phyloP scores from a whole-genome alignment of 2,329 filamentous ascomycete genomes.

The Metarhizium humberi region DNA sequence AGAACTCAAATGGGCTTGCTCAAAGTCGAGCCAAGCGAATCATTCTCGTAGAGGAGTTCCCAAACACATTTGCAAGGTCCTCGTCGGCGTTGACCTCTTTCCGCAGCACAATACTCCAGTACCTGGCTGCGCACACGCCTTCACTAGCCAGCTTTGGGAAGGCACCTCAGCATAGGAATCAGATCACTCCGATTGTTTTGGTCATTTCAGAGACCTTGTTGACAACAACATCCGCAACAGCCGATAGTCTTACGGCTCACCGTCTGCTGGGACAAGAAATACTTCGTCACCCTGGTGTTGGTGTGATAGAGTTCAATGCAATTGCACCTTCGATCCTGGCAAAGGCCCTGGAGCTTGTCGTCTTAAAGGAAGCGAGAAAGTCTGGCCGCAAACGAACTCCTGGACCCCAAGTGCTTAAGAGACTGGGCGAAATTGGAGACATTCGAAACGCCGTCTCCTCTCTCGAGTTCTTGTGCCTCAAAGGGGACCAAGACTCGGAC shows the following conservation, averaged over 20 bases:
- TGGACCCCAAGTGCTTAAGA: conserved; percentile 68
- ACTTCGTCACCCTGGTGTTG: conserved; percentile 67
- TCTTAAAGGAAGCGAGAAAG: conserved; percentile 75
- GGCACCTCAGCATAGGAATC: conserved; percentile 28
- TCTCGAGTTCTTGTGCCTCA: conserved; percentile 83
- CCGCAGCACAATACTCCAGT: conserved; percentile 64
- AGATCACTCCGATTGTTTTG: conserved; percentile 68
- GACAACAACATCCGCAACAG: conserved; percentile 72
- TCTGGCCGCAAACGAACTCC: conserved; percentile 69
- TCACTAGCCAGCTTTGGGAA: conserved; percentile 38
- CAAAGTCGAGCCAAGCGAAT: conserved; percentile 34
- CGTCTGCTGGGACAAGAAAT: conserved; percentile 82
- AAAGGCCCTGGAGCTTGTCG: conserved; percentile 73
- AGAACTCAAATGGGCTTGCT: conserved; percentile 10
- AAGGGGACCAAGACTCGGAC: conserved; percentile 63
- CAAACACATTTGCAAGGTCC: conserved; percentile 60
- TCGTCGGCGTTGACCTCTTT: conserved; percentile 61
- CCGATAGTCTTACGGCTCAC: conserved; percentile 90
- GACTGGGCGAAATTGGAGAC: conserved; percentile 78
- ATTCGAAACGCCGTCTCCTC: conserved; percentile 87
- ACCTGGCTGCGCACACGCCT: conserved; percentile 59
- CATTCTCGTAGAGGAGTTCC: conserved; percentile 75
- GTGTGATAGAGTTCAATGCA: conserved; percentile 83
- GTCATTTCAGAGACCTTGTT: conserved; percentile 86
- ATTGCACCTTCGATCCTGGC: conserved; percentile 78